Percentiles rank a stretch among this genome's conserved stretches.
These are phyloP conservation scores for Lactifluus rugatus DNA, from an alignment of 768 basidiomycete genomes.

Conservation along the genomic window DNA sequence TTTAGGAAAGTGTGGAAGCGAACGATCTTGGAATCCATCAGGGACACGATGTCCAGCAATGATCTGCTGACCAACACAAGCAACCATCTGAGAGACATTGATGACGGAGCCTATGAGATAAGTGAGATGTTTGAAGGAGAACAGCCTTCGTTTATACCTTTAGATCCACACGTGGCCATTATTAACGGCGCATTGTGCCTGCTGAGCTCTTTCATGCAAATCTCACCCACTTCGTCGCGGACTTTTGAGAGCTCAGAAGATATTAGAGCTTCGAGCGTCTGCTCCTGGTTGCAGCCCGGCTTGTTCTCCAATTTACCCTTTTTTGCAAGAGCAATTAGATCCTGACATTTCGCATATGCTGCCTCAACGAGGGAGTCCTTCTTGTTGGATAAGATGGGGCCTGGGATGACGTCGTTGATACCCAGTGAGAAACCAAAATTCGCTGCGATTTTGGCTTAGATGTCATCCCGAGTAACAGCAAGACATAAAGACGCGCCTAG, in stretches of 20 bases:
- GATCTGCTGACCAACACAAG: constrained; percentile 99
- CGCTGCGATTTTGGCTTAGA: constrained; percentile 40
- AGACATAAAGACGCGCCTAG: constrained; percentile 44
- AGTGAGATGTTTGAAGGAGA: background rate
- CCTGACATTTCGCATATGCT: constrained; percentile 81
- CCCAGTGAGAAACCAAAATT: constrained; percentile 97
- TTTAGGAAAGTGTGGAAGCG: constrained; percentile 97
- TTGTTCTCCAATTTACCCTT: constrained; percentile 90
- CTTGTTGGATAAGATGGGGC: constrained; percentile 63
- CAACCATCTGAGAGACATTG: constrained; percentile 99
- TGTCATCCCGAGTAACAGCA: background rate
- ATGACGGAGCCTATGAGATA: constrained; percentile 82
- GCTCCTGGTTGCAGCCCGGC: constrained; percentile 95
- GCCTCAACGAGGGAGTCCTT: constrained; percentile 82
- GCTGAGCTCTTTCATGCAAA: constrained; percentile 97
- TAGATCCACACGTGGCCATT: constrained; percentile 99
- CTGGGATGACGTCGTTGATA: constrained; percentile 97
- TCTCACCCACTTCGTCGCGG: constrained; percentile 91
- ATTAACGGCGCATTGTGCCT: constrained; percentile 94
- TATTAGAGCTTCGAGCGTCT: constrained; percentile 94
- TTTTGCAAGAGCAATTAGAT: constrained; percentile 82
- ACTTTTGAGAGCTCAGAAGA: constrained; percentile 91
- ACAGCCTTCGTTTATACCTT: constrained; percentile 44
- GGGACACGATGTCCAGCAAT: constrained; percentile 97
- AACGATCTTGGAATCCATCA: constrained; percentile 97